Conservation (phyloP, 2,329 filamentous ascomycete genomes). For the Verticillium nubilum region DNA sequence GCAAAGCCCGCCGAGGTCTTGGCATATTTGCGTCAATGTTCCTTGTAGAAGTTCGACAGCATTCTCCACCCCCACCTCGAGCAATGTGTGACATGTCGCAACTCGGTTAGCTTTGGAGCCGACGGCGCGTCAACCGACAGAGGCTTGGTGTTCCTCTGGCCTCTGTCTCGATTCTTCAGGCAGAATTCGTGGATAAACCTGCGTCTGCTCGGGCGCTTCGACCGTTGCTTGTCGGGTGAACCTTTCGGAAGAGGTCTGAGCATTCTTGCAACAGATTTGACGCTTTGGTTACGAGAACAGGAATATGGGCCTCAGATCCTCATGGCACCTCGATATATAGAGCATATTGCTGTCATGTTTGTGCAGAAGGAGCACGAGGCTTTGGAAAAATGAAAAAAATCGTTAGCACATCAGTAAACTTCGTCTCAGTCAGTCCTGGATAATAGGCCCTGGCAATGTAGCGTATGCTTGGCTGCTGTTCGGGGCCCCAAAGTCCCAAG, state of each 20-base stretch:
- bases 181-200: background rate
- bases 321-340: too few relatives aligned
- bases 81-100: background rate
- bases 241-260: too few relatives aligned
- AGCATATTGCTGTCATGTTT: too few relatives aligned
- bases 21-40: background rate
- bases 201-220: too few relatives aligned
- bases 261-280: too few relatives aligned
- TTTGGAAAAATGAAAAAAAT: too few relatives aligned
- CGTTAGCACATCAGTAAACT: too few relatives aligned
- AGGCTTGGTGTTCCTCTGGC: background rate
- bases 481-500: background rate
- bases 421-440: background rate
- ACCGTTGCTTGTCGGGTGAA: too few relatives aligned
- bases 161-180: background rate
- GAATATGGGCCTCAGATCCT: too few relatives aligned
- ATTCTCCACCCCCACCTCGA: background rate
- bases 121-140: background rate
- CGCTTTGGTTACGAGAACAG: too few relatives aligned
- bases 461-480: background rate
- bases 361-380: too few relatives aligned
- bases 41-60: background rate
- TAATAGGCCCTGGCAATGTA: background rate
- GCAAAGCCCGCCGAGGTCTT: background rate
- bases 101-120: background rate